Percentiles rank a stretch among this genome's conserved stretches.
Conservation (phyloP, 495 filamentous ascomycete genomes). For the Tuber microsphaerosporum region DNA sequence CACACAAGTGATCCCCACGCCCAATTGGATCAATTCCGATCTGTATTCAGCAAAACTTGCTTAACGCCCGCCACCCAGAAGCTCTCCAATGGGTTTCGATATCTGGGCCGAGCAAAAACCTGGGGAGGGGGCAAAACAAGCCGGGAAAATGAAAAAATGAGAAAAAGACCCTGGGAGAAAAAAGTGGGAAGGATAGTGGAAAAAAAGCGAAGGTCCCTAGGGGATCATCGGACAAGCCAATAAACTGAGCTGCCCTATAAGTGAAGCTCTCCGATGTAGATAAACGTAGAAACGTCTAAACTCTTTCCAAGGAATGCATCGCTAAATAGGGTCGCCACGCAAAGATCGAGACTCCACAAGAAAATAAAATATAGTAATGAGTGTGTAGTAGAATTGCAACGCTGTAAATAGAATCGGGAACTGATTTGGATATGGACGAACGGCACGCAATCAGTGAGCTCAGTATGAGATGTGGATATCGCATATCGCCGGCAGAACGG, state of each 20-base stretch:
- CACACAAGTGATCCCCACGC: slow-evolving; percentile 28
- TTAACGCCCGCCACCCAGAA: slow-evolving; percentile 20
- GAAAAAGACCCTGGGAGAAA: neutral
- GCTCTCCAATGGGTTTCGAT: slow-evolving; percentile 25
- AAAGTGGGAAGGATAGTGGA: slow-evolving; percentile 1
- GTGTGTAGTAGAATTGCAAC: slow-evolving; percentile 15
- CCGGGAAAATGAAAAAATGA: slow-evolving; percentile 11
- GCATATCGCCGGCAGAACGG: slow-evolving; percentile 14
- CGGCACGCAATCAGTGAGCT: slow-evolving; percentile 26
- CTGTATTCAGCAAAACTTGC: neutral
- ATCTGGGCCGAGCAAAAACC: slow-evolving; percentile 13
- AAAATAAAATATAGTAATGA: slow-evolving; percentile 31
- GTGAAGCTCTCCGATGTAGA: slow-evolving; percentile 30
- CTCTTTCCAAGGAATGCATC: slow-evolving; percentile 26
- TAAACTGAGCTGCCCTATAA: slow-evolving; percentile 32
- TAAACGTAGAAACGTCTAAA: slow-evolving; percentile 25
- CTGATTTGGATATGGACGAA: slow-evolving; percentile 24
- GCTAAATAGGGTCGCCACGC: slow-evolving; percentile 20
- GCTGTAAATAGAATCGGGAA: slow-evolving; percentile 20
- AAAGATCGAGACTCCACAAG: slow-evolving; percentile 17
- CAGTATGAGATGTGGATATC: slow-evolving; percentile 30
- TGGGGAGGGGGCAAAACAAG: slow-evolving; percentile 26
- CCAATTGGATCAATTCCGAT: slow-evolving; percentile 29
- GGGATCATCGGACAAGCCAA: slow-evolving; percentile 37
- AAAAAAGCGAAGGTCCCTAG: slow-evolving; percentile 27